These are phyloP conservation scores for Exutisphaerella laricina DNA, from an alignment of 2,329 filamentous ascomycete species.

Conservation along the genomic window DNA sequence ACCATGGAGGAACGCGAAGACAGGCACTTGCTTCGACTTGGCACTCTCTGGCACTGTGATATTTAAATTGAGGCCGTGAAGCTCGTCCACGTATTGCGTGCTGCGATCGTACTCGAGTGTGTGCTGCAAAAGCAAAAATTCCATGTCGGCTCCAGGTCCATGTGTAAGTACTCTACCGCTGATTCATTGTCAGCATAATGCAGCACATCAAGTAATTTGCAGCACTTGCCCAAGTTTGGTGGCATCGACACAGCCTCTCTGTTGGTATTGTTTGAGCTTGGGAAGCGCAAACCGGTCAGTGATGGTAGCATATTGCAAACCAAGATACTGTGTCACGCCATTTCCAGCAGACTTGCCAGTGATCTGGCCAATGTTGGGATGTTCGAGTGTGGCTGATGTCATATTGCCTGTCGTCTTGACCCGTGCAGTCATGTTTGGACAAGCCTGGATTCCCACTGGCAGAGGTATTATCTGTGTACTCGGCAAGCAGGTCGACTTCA, in stretches of 20 bases:
- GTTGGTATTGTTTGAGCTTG: slow-evolving; percentile 29
- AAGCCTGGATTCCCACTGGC: too few relatives aligned
- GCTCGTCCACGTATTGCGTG: slow-evolving; percentile 37
- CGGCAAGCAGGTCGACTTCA: too few relatives aligned
- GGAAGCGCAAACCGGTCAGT: slow-evolving; percentile 35
- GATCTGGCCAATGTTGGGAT: slow-evolving; percentile 24
- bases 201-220: too few relatives aligned
- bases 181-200: too few relatives aligned
- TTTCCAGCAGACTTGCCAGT: slow-evolving; percentile 19
- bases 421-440: too few relatives aligned
- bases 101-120: slow-evolving; percentile 37
- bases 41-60: slow-evolving; percentile 40
- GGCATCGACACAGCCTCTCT: slow-evolving; percentile 28
- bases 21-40: slow-evolving; percentile 39
- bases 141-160: slow-evolving; percentile 39
- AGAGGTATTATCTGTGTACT: too few relatives aligned
- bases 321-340: slow-evolving; percentile 33
- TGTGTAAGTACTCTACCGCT: slow-evolving; percentile 39
- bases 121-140: slow-evolving; percentile 46
- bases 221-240: slow-evolving; percentile 35
- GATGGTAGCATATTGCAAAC: slow-evolving; percentile 37
- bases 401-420: too few relatives aligned
- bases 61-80: slow-evolving; percentile 50
- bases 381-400: slow-evolving; percentile 16
- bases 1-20: slow-evolving; percentile 51